Percentiles rank a stretch among this genome's conserved stretches.
These are phyloP conservation scores for Cenchrus purpureus DNA, from an alignment of 176 grass and related monocot genomes.

Conservation along the genomic window DNA sequence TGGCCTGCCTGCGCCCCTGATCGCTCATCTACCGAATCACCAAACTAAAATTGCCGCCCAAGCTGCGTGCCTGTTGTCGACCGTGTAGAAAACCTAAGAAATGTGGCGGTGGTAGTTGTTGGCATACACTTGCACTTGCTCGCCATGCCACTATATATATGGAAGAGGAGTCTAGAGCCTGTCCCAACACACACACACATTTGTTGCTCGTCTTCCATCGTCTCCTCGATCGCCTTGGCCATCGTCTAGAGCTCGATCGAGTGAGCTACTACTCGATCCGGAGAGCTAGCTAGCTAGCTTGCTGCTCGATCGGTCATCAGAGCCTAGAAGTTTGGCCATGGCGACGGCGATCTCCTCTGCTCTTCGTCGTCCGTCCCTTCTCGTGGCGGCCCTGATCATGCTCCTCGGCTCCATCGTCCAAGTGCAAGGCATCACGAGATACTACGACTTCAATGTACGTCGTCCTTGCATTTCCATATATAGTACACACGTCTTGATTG, in stretches of 20 bases:
- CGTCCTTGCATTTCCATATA: neutral
- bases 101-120: constrained; percentile 54
- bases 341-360: constrained; percentile 40
- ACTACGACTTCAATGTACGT: constrained; percentile 78
- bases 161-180: neutral
- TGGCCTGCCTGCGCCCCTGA: constrained; percentile 48
- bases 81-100: constrained; percentile 20
- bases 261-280: neutral
- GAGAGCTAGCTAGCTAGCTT: neutral
- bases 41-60: constrained; percentile 52
- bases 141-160: constrained; percentile 45
- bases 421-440: constrained; percentile 58
- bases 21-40: constrained; percentile 67
- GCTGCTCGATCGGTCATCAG: neutral
- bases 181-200: constrained; percentile 6
- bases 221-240: constrained; percentile 9
- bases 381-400: constrained; percentile 43
- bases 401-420: constrained; percentile 33
- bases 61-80: constrained; percentile 36
- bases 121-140: neutral
- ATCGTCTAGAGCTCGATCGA: constrained; percentile 29
- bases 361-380: constrained; percentile 28
- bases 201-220: neutral
- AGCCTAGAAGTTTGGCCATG: neutral
- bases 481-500: neutral